phyloP scores from a whole-genome alignment of 2,329 filamentous ascomycete genomes.

The Periconia sp. region DNA sequence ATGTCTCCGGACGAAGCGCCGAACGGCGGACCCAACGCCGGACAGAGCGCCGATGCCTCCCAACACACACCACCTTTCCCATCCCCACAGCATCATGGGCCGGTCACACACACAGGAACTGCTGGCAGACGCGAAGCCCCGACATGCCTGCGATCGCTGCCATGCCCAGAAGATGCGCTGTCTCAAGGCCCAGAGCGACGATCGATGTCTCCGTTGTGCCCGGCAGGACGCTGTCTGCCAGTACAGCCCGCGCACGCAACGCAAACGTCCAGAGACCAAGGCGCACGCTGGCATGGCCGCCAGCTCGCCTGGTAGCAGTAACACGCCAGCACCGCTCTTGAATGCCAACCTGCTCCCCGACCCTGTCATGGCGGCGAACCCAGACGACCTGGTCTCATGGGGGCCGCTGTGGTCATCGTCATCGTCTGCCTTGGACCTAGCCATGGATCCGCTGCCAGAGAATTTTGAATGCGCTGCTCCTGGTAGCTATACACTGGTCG shows the following conservation, averaged over 20 bases:
- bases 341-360: not conserved
- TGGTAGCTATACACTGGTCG: not conserved
- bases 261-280: not conserved
- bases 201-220: conserved; percentile 6
- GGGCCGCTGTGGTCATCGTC: no score
- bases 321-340: not conserved
- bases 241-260: conserved; percentile 2
- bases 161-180: conserved; percentile 15
- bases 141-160: conserved; percentile 12
- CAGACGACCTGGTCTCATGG: no score
- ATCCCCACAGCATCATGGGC: no score
- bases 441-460: not conserved
- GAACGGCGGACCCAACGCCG: no score
- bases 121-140: not conserved
- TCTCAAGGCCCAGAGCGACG: conserved; percentile 3
- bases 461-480: not conserved
- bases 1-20: no score
- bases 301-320: not conserved
- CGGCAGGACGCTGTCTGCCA: conserved; percentile 2
- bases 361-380: not conserved
- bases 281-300: not conserved
- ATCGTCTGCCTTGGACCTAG: no score
- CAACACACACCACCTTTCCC: no score
- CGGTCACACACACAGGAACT: conserved; percentile 8
- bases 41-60: no score